These are phyloP conservation scores for Cercospora sp. DNA, from an alignment of 2,329 filamentous ascomycete species.

Conservation along the genomic window DNA sequence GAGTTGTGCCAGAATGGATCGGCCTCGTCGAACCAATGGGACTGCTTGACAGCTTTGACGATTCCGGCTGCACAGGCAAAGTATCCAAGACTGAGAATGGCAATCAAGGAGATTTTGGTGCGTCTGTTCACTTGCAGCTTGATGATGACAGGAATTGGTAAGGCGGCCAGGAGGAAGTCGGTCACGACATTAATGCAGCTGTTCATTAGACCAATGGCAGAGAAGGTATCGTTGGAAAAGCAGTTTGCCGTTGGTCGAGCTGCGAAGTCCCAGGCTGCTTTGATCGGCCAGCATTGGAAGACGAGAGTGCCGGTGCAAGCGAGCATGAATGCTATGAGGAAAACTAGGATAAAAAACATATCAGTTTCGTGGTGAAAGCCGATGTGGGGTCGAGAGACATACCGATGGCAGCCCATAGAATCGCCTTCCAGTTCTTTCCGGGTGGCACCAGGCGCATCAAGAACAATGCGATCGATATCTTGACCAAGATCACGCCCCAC, in stretches of 20 bases:
- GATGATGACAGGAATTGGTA: conserved; percentile 48
- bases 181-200: conserved; percentile 46
- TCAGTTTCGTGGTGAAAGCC: conserved; percentile 17
- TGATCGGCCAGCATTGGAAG: conserved; percentile 50
- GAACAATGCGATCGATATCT: conserved; percentile 52
- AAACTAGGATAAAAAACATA: conserved; percentile 38
- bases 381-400: conserved; percentile 22
- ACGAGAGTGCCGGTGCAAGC: conserved; percentile 50
- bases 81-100: conserved; percentile 43
- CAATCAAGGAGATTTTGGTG: conserved; percentile 43
- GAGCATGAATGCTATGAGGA: conserved; percentile 47
- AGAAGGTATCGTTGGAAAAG: conserved; percentile 45
- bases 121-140: conserved; percentile 47
- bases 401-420: conserved; percentile 49
- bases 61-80: conserved; percentile 48
- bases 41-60: conserved; percentile 45
- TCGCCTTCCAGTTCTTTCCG: conserved; percentile 43
- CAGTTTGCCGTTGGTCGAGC: conserved; percentile 45
- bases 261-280: conserved; percentile 47
- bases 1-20: conserved; percentile 43
- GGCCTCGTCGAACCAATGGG: conserved; percentile 37
- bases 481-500: conserved; percentile 48
- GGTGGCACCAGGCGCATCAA: conserved; percentile 47
- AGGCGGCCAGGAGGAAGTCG: conserved; percentile 44
- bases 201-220: conserved; percentile 51